These are phyloP conservation scores for Achlya hypogyna DNA, from an alignment of 352 stramenopile genomes.

Conservation along the genomic window DNA sequence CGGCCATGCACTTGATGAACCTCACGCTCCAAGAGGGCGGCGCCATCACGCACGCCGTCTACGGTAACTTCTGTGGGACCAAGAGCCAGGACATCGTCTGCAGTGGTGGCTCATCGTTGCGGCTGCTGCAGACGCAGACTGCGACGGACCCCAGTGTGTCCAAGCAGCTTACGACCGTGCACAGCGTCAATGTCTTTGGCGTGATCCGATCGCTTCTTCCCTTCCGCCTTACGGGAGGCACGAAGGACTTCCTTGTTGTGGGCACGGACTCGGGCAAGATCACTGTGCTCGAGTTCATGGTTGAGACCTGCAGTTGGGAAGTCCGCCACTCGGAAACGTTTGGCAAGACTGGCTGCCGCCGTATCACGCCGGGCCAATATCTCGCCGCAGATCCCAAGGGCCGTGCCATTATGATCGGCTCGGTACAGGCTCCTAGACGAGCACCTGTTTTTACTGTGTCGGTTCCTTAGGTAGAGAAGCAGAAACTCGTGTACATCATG, in stretches of 20 bases:
- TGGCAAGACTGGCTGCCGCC: constrained; percentile 93
- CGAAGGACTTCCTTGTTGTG: constrained; percentile 94
- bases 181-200: constrained; percentile 83
- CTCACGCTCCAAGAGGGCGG: constrained; percentile 79
- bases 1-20: constrained; percentile 78
- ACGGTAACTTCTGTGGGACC: constrained; percentile 87
- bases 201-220: constrained; percentile 87
- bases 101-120: constrained; percentile 87
- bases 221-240: constrained; percentile 79
- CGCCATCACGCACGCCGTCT: constrained; percentile 73
- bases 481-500: constrained; percentile 99
- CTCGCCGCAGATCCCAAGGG: constrained; percentile 95
- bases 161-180: constrained; percentile 66
- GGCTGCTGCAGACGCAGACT: constrained; percentile 71
- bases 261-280: constrained; percentile 95
- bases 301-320: constrained; percentile 57
- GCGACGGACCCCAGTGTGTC: constrained; percentile 47
- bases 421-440: constrained; percentile 17
- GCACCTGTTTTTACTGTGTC: background rate
- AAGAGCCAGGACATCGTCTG: constrained; percentile 94
- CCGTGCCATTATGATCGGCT: constrained; percentile 92
- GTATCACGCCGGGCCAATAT: constrained; percentile 97
- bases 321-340: constrained; percentile 92
- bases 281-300: constrained; percentile 92
- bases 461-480: constrained; percentile 87